A percentile compares a stretch with the other conserved stretches of the same genome.
phyloP scores from a whole-genome alignment of 192 early-diverging fungal species.

The Dimargaris cristalligena region DNA sequence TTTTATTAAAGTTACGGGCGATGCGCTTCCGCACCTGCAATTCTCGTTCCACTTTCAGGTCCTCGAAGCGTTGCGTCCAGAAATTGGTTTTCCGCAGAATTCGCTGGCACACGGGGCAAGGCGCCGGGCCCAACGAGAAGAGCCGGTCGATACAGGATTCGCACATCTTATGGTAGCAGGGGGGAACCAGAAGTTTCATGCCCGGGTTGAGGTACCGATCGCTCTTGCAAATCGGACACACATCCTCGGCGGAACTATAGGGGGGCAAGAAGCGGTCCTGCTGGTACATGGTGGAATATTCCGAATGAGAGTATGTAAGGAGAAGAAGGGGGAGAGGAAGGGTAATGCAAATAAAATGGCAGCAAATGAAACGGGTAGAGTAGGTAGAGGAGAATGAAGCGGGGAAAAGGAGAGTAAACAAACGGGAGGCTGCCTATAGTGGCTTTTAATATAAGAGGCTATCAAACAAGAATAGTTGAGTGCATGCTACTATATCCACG shows the following conservation, averaged over 20 bases:
- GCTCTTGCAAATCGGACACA: conserved; percentile 68
- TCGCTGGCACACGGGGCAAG: conserved; percentile 75
- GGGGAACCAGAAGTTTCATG: conserved; percentile 78
- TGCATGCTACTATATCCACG: too few relatives aligned
- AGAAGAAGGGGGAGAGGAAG: background rate
- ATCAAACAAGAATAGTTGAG: too few relatives aligned
- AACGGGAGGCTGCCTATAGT: too few relatives aligned
- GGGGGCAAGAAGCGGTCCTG: conserved; percentile 14
- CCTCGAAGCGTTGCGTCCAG: conserved; percentile 81
- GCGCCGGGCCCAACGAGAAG: conserved; percentile 70
- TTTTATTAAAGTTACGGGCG: conserved; percentile 68
- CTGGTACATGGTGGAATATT: background rate
- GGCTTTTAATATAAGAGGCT: too few relatives aligned
- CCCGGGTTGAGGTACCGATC: conserved; percentile 70
- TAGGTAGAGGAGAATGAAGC: too few relatives aligned
- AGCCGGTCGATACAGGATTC: conserved; percentile 76
- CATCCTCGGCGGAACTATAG: conserved; percentile 18
- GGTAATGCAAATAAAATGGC: conserved; percentile 12
- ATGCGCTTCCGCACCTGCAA: conserved; percentile 65
- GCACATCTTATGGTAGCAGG: conserved; percentile 96
- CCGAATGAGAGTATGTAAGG: background rate
- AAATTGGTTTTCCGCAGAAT: conserved; percentile 72
- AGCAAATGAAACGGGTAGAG: too few relatives aligned
- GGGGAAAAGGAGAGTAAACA: too few relatives aligned
- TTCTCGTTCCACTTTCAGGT: conserved; percentile 88